Evolutionary conservation across 2,329 filamentous ascomycete genomes (phyloP).

Genomic region (Penicillium corylophilum): DNA sequence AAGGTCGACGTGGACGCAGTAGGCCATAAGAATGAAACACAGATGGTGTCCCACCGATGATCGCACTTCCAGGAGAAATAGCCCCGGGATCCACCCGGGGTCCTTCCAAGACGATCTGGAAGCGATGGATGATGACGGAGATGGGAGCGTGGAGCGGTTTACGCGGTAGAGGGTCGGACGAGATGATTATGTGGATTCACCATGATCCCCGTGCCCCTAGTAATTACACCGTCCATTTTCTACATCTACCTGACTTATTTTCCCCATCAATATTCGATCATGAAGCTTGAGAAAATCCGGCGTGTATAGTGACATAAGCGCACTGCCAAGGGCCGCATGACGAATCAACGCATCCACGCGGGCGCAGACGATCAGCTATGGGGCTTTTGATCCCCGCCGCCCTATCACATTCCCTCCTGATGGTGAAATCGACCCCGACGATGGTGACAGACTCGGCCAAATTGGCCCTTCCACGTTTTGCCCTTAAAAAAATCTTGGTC

Average conservation of each 20-base stretch:
- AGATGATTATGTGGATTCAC: neutral
- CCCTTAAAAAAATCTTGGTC: too few species aligned
- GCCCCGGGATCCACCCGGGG: constrained; percentile 19
- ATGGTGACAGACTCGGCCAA: constrained; percentile 29
- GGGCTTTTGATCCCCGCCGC: neutral
- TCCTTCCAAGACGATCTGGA: constrained; percentile 24
- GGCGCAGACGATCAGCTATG: constrained; percentile 14
- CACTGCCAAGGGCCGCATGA: constrained; percentile 8
- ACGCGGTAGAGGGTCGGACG: neutral
- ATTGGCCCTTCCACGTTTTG: neutral
- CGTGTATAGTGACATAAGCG: constrained; percentile 3
- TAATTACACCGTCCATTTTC: neutral
- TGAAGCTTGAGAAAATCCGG: neutral
- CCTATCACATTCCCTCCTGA: constrained; percentile 28
- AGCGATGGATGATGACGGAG: constrained; percentile 27
- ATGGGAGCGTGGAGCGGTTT: constrained; percentile 2
- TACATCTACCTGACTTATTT: neutral
- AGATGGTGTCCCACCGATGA: constrained; percentile 24
- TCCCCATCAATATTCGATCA: neutral
- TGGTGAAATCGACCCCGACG: constrained; percentile 34
- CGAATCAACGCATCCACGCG: constrained; percentile 16
- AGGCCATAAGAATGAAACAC: constrained; percentile 5
- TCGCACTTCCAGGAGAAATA: constrained; percentile 16
- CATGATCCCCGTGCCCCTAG: neutral
- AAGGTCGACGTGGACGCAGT: neutral